Evolutionary conservation across 768 basidiomycete species (phyloP).

Genomic region (Daedaleopsis nitida): DNA sequence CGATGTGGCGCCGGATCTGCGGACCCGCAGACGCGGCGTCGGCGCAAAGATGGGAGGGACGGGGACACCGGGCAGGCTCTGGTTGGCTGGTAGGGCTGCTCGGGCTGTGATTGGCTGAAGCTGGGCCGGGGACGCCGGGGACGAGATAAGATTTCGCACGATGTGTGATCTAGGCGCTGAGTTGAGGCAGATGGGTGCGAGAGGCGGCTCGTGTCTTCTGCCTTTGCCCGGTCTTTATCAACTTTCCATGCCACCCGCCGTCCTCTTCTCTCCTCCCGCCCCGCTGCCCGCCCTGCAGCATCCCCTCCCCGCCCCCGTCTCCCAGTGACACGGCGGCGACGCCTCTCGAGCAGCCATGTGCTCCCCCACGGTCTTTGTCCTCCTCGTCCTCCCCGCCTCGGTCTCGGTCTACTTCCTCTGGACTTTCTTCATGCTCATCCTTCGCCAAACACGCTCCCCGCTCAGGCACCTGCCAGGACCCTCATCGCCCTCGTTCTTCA

Average conservation of each 20-base stretch:
- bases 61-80: conserved; percentile 1
- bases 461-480: conserved; percentile 51
- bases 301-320: not conserved
- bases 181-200: too few relatives aligned
- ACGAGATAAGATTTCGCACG: conserved; percentile 2
- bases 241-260: conserved; percentile 16
- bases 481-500: conserved; percentile 46
- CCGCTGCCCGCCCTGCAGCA: not conserved
- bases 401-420: conserved; percentile 34
- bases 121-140: conserved; percentile 11
- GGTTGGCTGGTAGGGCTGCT: conserved; percentile 1
- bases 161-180: not conserved
- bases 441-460: conserved; percentile 49
- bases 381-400: conserved; percentile 20
- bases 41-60: not conserved
- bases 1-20: not conserved
- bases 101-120: conserved; percentile 6
- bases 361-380: conserved; percentile 12
- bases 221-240: conserved; percentile 14
- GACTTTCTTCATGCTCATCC: conserved; percentile 43
- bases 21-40: not conserved
- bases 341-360: not conserved
- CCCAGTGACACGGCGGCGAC: not conserved
- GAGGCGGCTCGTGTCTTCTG: not conserved
- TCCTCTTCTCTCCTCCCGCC: conserved; percentile 11